Conservation (phyloP, 768 basidiomycete genomes). For the Tulasnella sp. region DNA sequence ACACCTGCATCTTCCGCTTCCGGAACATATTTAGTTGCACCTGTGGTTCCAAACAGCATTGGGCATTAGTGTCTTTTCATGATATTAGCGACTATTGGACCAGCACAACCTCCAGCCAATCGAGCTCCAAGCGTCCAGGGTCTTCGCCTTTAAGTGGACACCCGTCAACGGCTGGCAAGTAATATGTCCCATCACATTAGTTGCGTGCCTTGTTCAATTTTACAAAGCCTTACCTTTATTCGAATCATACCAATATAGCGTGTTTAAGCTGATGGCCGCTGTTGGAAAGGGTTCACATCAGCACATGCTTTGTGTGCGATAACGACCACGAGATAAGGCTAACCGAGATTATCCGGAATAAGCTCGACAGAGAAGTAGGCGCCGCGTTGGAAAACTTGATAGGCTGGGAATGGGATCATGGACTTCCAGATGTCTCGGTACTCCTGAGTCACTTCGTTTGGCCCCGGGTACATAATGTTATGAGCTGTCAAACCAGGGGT, state of each 20-base stretch:
- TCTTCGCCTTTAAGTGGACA: constrained; percentile 43
- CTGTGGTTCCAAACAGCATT: too few species aligned
- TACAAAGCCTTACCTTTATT: constrained; percentile 54
- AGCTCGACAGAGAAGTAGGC: constrained; percentile 76
- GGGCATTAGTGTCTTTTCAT: too few species aligned
- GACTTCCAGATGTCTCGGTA: constrained; percentile 57
- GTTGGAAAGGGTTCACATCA: neutral
- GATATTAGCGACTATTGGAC: too few species aligned
- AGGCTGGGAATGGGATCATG: constrained; percentile 68
- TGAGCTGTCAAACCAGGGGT: constrained; percentile 8
- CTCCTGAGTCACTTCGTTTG: constrained; percentile 19
- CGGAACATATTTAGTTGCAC: constrained; percentile 65
- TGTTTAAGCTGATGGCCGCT: constrained; percentile 78
- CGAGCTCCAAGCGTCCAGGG: constrained; percentile 79
- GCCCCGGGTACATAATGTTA: constrained; percentile 17
- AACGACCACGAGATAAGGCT: too few species aligned
- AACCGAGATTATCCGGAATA: constrained; percentile 47
- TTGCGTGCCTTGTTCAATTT: neutral
- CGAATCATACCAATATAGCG: constrained; percentile 82
- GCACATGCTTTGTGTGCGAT: too few species aligned
- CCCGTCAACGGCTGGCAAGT: constrained; percentile 53
- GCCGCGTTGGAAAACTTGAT: constrained; percentile 77
- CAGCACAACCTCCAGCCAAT: constrained; percentile 71
- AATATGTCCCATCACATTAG: neutral
- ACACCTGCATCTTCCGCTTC: constrained; percentile 60